Conservation (phyloP, 192 early-diverging fungal genomes). For the Backusella liffmaniae region DNA sequence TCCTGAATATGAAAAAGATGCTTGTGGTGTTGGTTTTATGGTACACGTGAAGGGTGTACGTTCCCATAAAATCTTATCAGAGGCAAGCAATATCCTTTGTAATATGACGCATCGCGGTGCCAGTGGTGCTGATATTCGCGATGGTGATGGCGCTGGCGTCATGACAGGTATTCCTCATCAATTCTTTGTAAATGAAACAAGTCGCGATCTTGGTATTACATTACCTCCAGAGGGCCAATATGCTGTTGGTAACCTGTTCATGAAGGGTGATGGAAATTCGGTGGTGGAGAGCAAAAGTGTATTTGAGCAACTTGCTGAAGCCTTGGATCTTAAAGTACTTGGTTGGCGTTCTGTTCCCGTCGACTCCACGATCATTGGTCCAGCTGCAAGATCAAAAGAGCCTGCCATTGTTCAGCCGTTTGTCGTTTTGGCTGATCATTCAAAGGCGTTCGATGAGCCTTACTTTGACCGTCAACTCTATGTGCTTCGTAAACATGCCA, state of each 20-base stretch:
- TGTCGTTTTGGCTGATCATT: slow-evolving; percentile 58
- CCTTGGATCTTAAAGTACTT: slow-evolving; percentile 73
- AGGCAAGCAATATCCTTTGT: slow-evolving; percentile 90
- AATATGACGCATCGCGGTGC: slow-evolving; percentile 99
- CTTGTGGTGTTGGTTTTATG: slow-evolving; percentile 98
- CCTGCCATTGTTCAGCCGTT: slow-evolving; percentile 95
- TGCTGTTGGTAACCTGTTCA: slow-evolving; percentile 92
- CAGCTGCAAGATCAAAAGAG: slow-evolving; percentile 85
- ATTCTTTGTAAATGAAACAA: slow-evolving; percentile 71
- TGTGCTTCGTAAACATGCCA: slow-evolving; percentile 86
- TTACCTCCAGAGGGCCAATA: slow-evolving; percentile 86
- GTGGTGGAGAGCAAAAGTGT: slow-evolving; percentile 68
- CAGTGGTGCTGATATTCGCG: slow-evolving; percentile 89
- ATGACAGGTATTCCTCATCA: slow-evolving; percentile 95
- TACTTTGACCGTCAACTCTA: slow-evolving; percentile 87
- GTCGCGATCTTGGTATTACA: slow-evolving; percentile 54
- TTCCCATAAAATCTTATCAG: slow-evolving; percentile 85
- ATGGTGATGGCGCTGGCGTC: slow-evolving; percentile 98
- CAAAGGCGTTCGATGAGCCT: slow-evolving; percentile 45
- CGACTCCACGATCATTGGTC: slow-evolving; percentile 87
- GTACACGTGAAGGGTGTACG: slow-evolving; percentile 87
- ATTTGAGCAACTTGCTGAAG: slow-evolving; percentile 81
- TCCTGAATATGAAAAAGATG: slow-evolving; percentile 87
- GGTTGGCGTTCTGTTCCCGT: slow-evolving; percentile 91
- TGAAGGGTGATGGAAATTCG: slow-evolving; percentile 67